phyloP scores from a whole-genome alignment of 352 stramenopile species.

The Halophytophthora batemanensis region DNA sequence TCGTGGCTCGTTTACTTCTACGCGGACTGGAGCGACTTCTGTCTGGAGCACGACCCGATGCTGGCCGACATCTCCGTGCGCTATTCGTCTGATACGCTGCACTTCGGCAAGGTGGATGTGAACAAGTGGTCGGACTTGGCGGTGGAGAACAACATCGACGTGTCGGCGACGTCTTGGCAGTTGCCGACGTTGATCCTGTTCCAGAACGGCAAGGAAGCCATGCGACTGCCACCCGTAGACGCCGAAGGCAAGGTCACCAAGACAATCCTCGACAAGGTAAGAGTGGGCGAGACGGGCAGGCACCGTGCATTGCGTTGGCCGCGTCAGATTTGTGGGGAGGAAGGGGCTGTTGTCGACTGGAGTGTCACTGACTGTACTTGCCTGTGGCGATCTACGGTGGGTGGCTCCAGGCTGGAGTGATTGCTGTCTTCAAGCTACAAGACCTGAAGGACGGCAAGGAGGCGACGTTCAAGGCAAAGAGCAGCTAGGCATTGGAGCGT shows the following conservation, averaged over 20 bases:
- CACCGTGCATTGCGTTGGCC: too few relatives aligned
- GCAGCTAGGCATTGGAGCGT: too few relatives aligned
- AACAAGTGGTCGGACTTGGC: slow-evolving; percentile 64
- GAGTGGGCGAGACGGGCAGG: too few relatives aligned
- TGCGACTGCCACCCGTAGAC: slow-evolving; percentile 56
- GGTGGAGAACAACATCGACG: slow-evolving; percentile 52
- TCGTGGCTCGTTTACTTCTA: slow-evolving; percentile 77
- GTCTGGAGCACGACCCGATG: slow-evolving; percentile 71
- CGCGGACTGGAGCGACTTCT: slow-evolving; percentile 72
- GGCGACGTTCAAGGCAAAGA: slow-evolving; percentile 35
- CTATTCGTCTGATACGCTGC: slow-evolving; percentile 48
- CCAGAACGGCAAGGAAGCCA: slow-evolving; percentile 49
- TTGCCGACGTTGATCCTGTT: slow-evolving; percentile 77
- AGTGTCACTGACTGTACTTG: background rate
- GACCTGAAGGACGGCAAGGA: slow-evolving; percentile 53
- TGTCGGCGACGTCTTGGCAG: slow-evolving; percentile 62
- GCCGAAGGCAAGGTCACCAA: slow-evolving; percentile 51
- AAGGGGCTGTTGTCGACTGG: too few relatives aligned
- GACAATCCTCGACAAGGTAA: slow-evolving; percentile 57
- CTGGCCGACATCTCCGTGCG: slow-evolving; percentile 63
- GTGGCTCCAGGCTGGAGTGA: slow-evolving; percentile 41
- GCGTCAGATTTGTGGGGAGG: too few relatives aligned
- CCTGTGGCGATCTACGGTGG: too few relatives aligned
- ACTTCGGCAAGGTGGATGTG: slow-evolving; percentile 68
- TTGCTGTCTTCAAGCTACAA: slow-evolving; percentile 51